Evolutionary conservation across 73 alveolate genomes (phyloP).

Genomic region (Paramecium sonneborni): DNA sequence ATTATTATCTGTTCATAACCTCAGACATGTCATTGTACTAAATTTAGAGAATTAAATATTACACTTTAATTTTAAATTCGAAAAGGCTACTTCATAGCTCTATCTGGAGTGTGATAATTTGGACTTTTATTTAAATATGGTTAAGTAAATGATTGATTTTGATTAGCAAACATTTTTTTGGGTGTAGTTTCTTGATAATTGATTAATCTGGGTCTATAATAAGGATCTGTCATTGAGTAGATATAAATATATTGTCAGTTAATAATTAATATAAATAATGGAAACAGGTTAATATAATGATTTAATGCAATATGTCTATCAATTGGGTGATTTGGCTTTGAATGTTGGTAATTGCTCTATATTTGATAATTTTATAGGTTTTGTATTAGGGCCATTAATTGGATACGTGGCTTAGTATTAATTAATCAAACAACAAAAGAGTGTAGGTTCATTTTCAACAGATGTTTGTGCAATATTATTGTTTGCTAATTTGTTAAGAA

Average conservation of each 20-base stretch:
- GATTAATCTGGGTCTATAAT: background rate
- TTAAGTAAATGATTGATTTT: background rate
- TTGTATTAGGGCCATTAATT: constrained; percentile 59
- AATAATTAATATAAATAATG: background rate
- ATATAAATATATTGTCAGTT: background rate
- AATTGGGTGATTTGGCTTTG: background rate
- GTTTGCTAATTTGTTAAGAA: constrained; percentile 60
- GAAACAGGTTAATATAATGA: background rate
- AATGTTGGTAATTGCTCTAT: background rate
- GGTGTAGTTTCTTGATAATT: constrained; percentile 13
- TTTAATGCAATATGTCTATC: background rate
- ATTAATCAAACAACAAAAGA: background rate
- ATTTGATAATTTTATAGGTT: background rate
- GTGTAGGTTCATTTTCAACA: constrained; percentile 50
- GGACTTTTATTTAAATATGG: constrained; percentile 6
- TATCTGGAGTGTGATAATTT: background rate
- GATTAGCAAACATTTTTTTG: background rate
- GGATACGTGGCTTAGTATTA: constrained; percentile 57
- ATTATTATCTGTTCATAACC: background rate
- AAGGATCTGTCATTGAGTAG: background rate
- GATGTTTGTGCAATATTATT: constrained; percentile 63
- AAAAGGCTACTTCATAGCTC: background rate
- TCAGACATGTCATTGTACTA: constrained; percentile 19
- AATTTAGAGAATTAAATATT: background rate
- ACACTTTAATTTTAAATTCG: background rate